A percentile compares a stretch with the other conserved stretches of the same genome.
Conservation (phyloP, 2,329 filamentous ascomycete genomes). For the Botrytis medusae region DNA sequence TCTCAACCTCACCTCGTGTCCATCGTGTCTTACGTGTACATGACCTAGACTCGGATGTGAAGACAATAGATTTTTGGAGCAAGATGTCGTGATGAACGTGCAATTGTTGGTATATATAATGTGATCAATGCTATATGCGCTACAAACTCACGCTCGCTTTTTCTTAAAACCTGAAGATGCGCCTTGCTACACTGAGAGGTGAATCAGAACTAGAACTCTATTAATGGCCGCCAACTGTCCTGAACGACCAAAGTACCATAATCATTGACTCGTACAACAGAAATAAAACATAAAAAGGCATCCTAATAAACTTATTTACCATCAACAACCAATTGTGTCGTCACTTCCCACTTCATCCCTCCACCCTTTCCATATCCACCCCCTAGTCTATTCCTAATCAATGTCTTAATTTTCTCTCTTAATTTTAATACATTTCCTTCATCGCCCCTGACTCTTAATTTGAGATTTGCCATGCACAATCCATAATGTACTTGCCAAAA, state of each 20-base stretch:
- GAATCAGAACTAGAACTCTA: not conserved
- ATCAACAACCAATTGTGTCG: slow-evolving; percentile 63
- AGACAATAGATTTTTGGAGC: not conserved
- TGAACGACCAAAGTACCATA: not conserved
- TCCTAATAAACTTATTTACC: slow-evolving; percentile 24
- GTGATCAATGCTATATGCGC: not conserved
- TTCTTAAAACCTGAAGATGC: not conserved
- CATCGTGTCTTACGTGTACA: too few species aligned
- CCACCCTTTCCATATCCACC: slow-evolving; percentile 81
- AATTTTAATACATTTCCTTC: slow-evolving; percentile 72
- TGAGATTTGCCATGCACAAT: slow-evolving; percentile 91
- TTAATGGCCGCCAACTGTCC: not conserved
- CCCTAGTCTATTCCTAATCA: slow-evolving; percentile 83
- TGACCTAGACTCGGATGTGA: not conserved
- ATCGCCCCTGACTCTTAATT: slow-evolving; percentile 64
- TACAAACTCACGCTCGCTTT: not conserved
- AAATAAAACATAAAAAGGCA: not conserved
- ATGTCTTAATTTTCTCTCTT: slow-evolving; percentile 70
- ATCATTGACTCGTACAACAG: not conserved
- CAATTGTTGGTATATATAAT: not conserved
- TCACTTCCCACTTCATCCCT: slow-evolving; percentile 89
- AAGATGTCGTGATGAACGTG: not conserved
- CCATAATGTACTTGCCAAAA: slow-evolving; percentile 99
- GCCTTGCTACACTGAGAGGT: not conserved
- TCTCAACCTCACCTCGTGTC: too few species aligned